Evolutionary conservation across 2,329 filamentous ascomycete species (phyloP), one percentile per base, ranked within the genome.

Genomic region (Xylariales sp.): DNA sequence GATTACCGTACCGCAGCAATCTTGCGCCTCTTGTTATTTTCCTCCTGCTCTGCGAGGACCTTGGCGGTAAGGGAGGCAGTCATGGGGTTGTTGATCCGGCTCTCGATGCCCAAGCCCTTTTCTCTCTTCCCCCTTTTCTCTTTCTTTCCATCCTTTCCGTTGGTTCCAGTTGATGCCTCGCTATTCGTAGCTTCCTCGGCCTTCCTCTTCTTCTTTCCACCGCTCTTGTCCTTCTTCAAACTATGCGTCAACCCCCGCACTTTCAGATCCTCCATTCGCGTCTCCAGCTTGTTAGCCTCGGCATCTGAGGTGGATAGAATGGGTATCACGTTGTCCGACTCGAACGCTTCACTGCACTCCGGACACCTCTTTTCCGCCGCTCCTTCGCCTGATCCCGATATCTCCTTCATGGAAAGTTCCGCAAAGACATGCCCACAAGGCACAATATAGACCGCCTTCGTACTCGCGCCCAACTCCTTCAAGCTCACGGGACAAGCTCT

Each of bases 361-460:
- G 79, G 76, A 43, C 80, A 84, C 0, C 60, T 56, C 20, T 72
- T 69, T 49, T 86, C 35, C 36, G 10, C 36, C 29, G 14, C 31
- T 36, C 10, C 39, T 10, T 48, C 20, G 42, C 44, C 24, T 51
- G 44, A 40, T 5, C 32, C 43, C 3, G 68, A 59, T n/a, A 94
- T 80, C 63, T 93, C 86, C 51, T 83, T 86, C 50, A 97, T 82
- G 6, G 89, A 88, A 40, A 82, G 80, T 46, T 94, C 89, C 1
- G 88, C 84, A 64, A 97, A 97, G 1, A 88, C 90, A 69, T 98
- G 94, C 0, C 93, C 94, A 56, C 93, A 98, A 0, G 93, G 93
- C 4, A 97, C 87, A 3, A 98, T 56, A 55, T 97, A 98, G 2
- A 95, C 88, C 1, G 88, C 76, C 62, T 84, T 91, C 12, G 84